Evolutionary conservation across 2,329 filamentous ascomycete genomes (phyloP).

Genomic region (Rhynchosporium agropyri): DNA sequence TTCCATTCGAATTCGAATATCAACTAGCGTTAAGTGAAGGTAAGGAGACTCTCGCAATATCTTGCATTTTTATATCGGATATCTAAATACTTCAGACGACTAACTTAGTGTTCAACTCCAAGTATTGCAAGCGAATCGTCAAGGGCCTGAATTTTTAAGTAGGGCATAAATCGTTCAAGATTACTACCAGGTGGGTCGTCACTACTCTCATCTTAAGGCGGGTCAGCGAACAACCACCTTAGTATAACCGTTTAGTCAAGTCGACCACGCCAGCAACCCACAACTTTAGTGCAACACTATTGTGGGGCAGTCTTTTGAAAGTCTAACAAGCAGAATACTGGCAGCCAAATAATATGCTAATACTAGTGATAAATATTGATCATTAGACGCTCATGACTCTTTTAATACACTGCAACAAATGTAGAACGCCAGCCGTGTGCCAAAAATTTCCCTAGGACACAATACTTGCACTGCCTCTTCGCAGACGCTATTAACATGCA

Average conservation of each 20-base stretch:
- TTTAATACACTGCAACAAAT: too few relatives aligned
- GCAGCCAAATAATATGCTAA: neutral
- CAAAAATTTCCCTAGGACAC: neutral
- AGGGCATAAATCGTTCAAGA: conserved; percentile 1
- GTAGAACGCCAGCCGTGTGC: neutral
- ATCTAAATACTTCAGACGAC: too few relatives aligned
- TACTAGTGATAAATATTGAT: neutral
- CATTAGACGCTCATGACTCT: too few relatives aligned
- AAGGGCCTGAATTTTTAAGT: neutral
- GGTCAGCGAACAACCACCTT: conserved; percentile 1
- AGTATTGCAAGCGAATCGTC: neutral
- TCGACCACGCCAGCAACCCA: conserved; percentile 1
- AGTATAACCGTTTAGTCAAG: neutral
- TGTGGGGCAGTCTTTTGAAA: conserved; percentile 1
- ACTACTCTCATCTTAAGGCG: conserved; percentile 1
- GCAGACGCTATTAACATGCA: neutral
- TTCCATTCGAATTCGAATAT: neutral
- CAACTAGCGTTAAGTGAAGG: neutral
- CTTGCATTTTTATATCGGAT: too few relatives aligned
- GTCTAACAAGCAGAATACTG: neutral
- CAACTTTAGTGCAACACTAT: neutral
- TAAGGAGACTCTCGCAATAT: neutral
- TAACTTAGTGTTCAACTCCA: too few relatives aligned
- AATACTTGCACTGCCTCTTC: conserved; percentile 2
- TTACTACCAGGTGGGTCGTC: conserved; percentile 5